phyloP scores from a whole-genome alignment of 2,329 filamentous ascomycete genomes.

The Apiospora marii region DNA sequence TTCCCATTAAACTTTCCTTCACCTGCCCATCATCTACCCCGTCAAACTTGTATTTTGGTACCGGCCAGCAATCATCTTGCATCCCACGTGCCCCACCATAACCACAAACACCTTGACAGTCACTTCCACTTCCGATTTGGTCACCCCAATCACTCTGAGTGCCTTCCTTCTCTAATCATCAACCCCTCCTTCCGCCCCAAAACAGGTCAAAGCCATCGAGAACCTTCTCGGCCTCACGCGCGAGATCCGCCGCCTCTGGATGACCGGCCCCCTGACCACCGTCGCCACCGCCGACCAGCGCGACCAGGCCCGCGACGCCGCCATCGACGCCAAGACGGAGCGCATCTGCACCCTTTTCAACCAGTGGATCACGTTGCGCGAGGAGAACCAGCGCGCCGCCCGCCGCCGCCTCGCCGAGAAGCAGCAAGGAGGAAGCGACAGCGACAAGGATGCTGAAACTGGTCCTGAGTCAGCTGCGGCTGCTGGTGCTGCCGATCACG shows the following conservation, averaged over 20 bases:
- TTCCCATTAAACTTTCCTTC: background rate
- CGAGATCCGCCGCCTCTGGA: slow-evolving; percentile 58
- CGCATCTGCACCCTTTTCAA: slow-evolving; percentile 45
- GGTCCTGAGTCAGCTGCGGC: background rate
- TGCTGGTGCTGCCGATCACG: background rate
- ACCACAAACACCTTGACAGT: background rate
- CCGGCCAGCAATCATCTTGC: no score
- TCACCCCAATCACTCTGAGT: background rate
- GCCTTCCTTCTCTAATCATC: background rate
- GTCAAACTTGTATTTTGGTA: no score
- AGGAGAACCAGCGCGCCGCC: slow-evolving; percentile 26
- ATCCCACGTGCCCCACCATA: no score
- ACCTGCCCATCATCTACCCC: background rate
- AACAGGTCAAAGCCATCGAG: slow-evolving; percentile 50
- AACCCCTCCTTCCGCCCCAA: background rate
- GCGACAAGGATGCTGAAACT: background rate
- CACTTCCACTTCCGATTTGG: background rate
- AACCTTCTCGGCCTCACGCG: slow-evolving; percentile 56
- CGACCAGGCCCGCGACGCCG: slow-evolving; percentile 40
- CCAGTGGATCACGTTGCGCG: slow-evolving; percentile 38
- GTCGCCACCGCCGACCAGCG: slow-evolving; percentile 45
- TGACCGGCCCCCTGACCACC: slow-evolving; percentile 54
- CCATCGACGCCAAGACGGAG: slow-evolving; percentile 42
- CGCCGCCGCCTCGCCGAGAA: slow-evolving; percentile 1
- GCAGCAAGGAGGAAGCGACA: background rate